phyloP scores from a whole-genome alignment of 306 rosid genomes.

The Acacia melanoxylon region DNA sequence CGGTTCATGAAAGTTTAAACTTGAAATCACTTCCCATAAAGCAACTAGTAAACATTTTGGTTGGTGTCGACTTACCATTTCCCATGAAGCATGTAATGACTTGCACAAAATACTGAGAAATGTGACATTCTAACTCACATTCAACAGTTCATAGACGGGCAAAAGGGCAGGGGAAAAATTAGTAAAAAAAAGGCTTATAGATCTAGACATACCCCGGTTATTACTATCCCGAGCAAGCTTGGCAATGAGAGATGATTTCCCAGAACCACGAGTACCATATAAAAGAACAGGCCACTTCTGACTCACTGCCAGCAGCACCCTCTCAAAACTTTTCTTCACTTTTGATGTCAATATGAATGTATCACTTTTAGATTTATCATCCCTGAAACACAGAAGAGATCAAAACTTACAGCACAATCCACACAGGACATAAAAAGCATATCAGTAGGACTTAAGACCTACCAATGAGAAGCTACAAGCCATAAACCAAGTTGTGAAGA shows the following conservation, averaged over 20 bases:
- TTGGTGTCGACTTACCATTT: background rate
- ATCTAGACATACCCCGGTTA: slow-evolving; percentile 43
- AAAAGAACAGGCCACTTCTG: slow-evolving; percentile 92
- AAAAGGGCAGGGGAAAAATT: background rate
- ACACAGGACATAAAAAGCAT: slow-evolving; percentile 26
- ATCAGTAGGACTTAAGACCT: background rate
- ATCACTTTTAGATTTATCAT: slow-evolving; percentile 31
- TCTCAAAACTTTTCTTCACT: slow-evolving; percentile 64
- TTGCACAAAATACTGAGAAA: background rate
- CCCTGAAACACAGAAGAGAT: slow-evolving; percentile 50
- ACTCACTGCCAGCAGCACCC: slow-evolving; percentile 65
- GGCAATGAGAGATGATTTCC: slow-evolving; percentile 82
- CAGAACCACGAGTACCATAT: slow-evolving; percentile 84
- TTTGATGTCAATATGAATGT: slow-evolving; percentile 64
- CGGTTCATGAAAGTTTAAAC: slow-evolving; percentile 2
- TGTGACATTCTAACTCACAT: slow-evolving; percentile 14
- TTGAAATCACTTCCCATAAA: background rate
- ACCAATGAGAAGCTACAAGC: background rate
- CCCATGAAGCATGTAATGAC: slow-evolving; percentile 5
- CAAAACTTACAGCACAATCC: slow-evolving; percentile 10
- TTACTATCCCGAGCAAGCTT: slow-evolving; percentile 65
- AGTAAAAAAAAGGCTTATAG: background rate
- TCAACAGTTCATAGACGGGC: slow-evolving; percentile 14
- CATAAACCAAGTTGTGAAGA: background rate
- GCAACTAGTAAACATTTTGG: background rate